Evolutionary conservation across 805 yeast species (phyloP), one percentile per base, ranked within the genome.

Genomic region (Ogataea naganishii): DNA sequence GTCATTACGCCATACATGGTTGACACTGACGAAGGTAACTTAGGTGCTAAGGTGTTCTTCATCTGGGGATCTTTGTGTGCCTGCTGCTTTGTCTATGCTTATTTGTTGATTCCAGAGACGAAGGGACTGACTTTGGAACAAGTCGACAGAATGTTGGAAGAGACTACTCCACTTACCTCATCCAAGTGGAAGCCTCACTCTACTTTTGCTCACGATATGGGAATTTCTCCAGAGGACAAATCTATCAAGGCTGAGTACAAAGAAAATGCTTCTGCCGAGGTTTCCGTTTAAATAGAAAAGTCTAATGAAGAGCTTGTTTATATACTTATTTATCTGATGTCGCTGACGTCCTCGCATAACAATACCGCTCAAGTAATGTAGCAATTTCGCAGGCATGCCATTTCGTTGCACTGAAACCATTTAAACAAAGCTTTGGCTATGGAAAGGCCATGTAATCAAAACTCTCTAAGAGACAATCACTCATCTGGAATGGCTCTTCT

Each of bases 51-150:
- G 41, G 80, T 77, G 24, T 78, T 77, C 60, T 80, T 76, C 55
- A 71, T 80, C 28, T 80, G 86, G 83, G 88, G 86, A 56, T 36
- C 55, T 8, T 40, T 54, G 28, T 56, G 61, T 43, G 30, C 38
- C 3, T 31, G 44, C 46, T 64, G 73, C 33, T 56, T 77, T 50
- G 62, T 79, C 56, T 84, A 79, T 53, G 81, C 81, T 31, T 74
- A 68, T 65, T 75, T 82, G 65, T 67, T 68, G 43, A 74, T 84
- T 36, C 75, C 75, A 45, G 89, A 81, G 58, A 84, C 94, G 32
- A 75, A 73, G 61, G 94, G 94, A 35, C 68, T 82, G 46, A 69
- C 82, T 26, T 68, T 84, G 52, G 94, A 83, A 60, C 86, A 83
- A 58, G 83, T 83, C 39, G 86, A 82, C 52, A 41, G 48, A 38